Evolutionary conservation across 1,284 basidiomycete genomes (phyloP).

Genomic region (Trichosporon sp.): DNA sequence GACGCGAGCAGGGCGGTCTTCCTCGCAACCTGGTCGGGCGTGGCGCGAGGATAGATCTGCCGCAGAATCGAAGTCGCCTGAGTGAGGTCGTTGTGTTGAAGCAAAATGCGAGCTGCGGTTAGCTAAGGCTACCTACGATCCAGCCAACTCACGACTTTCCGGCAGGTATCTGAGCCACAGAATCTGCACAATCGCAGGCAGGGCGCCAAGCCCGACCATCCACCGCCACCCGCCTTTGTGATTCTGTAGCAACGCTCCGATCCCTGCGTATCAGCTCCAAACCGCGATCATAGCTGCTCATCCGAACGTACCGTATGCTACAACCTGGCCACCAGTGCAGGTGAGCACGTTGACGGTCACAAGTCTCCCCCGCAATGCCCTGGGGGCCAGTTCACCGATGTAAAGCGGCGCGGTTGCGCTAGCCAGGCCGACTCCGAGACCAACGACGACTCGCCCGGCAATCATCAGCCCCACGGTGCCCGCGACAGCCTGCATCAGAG

Average conservation of each 20-base stretch:
- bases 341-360: conserved; percentile 61
- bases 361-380: conserved; percentile 72
- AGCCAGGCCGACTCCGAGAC: conserved; percentile 63
- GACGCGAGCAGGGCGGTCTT: conserved; percentile 61
- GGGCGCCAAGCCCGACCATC: conserved; percentile 75
- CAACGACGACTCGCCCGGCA: conserved; percentile 70
- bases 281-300: background rate
- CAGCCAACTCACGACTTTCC: conserved; percentile 64
- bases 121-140: background rate
- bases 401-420: conserved; percentile 78
- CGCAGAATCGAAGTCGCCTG: conserved; percentile 63
- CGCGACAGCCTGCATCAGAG: conserved; percentile 63
- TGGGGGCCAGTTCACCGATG: conserved; percentile 80
- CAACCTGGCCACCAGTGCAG: conserved; percentile 66
- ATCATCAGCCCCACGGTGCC: conserved; percentile 74
- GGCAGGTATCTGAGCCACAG: conserved; percentile 68
- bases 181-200: conserved; percentile 70
- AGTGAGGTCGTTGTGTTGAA: conserved; percentile 63
- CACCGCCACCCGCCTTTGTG: conserved; percentile 72
- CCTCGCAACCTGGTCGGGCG: conserved; percentile 65
- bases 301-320: conserved; percentile 64
- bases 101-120: conserved; percentile 67
- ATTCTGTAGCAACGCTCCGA: conserved; percentile 71
- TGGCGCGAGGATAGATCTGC: conserved; percentile 70
- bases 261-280: conserved; percentile 44